Base-by-base conservation (phyloP, 75 land plant species). In the Selaginella moellendorffii region DNA sequence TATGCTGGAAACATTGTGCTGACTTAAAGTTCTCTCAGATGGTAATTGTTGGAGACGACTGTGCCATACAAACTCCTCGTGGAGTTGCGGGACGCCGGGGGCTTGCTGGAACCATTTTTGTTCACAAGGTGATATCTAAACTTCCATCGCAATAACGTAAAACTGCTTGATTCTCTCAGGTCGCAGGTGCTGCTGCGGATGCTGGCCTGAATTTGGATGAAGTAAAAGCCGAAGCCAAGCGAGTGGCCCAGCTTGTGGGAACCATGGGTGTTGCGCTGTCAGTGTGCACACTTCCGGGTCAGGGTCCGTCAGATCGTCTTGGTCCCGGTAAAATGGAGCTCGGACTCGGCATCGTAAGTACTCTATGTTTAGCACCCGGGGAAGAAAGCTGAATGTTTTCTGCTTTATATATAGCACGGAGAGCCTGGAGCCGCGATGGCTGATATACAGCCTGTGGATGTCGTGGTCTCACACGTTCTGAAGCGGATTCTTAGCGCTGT, bases 191-290 rank as follows among this genome's bases (percentile, higher is more conserved):
- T 63, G 89, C 89, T 56, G 96, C 97, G 14, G 84, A 78, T 67
- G 81, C 84, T 62, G 97, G 97, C 10, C 79, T 82, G 27, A 77
- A 80, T 51, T 88, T 91, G 62, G 64, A 69, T 52, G 90, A 83
- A 30, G 90, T 91, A 72, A 78, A 84, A 65, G 79, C 82, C 69
- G 97, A 88, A 79, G 96, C 96, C 60, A 73, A 71, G 54, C 82
- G 72, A 63, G 97, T 88, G 67, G 68, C 96, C 31, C 81, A 82
- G 66, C 60, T 83, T 71, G 89, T 91, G 52, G 97, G 97, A 27
- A 91, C 97, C 18, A 91, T 91, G 97, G 96, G 83, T 61, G 96
- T 91, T 70, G 96, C 97, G 51, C 71, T 88, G 28, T 82, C 89
- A 60, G 84, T 91, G 28, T 91, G 97, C 65, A 88, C 97, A 24